Evolutionary conservation across 176 grass and related monocot species (phyloP).

Genomic region (Bothriochloa decipiens): DNA sequence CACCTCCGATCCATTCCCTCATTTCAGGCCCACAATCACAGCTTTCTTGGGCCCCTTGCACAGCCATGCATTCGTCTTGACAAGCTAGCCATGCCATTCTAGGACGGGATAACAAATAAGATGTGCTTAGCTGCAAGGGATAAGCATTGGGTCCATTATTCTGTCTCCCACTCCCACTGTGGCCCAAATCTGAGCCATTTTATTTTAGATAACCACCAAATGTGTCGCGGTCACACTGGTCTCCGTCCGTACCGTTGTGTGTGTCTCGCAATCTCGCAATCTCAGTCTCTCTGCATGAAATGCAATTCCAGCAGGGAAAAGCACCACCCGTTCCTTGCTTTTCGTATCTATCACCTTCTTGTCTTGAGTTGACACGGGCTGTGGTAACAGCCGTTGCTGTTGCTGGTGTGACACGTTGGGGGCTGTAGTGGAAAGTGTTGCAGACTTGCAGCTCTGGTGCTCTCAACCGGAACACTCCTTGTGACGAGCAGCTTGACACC

Average conservation of each 20-base stretch:
- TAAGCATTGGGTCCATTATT: neutral
- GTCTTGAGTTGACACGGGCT: conserved; percentile 6
- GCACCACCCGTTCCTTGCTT: neutral
- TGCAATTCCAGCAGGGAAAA: neutral
- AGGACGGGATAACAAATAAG: neutral
- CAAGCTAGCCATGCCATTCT: neutral
- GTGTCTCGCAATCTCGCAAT: neutral
- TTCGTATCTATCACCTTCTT: neutral
- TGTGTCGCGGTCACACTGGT: neutral
- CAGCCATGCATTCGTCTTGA: neutral
- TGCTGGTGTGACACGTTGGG: neutral
- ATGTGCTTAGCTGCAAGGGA: neutral
- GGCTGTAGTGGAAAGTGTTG: neutral
- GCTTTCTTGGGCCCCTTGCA: conserved; percentile 27
- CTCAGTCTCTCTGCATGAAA: neutral
- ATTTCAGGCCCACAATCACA: too few relatives aligned
- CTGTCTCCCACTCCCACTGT: conserved; percentile 10
- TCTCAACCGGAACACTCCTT: neutral
- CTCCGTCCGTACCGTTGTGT: neutral
- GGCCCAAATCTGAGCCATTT: conserved; percentile 4
- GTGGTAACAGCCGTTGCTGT: neutral
- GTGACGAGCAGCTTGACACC: too few relatives aligned
- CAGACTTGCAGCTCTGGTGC: neutral
- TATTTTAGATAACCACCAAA: conserved; percentile 10
- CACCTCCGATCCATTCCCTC: neutral